Percentiles rank a stretch among this genome's conserved stretches.
phyloP scores from a whole-genome alignment of 2,329 filamentous ascomycete species.

The Chrysoporthe austroafricana region DNA sequence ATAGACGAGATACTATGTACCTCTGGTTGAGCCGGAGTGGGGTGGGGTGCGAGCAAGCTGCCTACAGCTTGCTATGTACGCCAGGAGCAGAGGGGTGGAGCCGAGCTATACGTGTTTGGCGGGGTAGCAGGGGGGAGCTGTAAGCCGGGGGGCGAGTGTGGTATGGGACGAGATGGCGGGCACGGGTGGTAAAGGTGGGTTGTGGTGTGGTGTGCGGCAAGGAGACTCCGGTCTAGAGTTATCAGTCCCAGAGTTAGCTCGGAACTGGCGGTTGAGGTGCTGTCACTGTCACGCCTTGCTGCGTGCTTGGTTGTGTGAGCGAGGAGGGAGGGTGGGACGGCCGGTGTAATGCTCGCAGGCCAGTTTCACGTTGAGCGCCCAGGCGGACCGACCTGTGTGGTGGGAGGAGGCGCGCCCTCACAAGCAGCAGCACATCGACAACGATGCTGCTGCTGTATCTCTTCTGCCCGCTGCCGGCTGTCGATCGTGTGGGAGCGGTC shows the following conservation, averaged over 20 bases:
- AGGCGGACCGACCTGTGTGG: not conserved
- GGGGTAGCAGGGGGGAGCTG: constrained; percentile 14
- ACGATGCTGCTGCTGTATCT: no score
- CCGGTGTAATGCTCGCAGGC: constrained; percentile 9
- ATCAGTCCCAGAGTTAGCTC: not conserved
- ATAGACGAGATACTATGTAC: constrained; percentile 1
- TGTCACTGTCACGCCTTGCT: not conserved
- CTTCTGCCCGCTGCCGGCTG: no score
- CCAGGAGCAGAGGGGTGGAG: not conserved
- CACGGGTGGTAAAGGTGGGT: not conserved
- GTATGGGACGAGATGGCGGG: constrained; percentile 1
- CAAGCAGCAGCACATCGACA: no score
- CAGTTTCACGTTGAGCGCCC: no score
- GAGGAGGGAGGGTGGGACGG: not conserved
- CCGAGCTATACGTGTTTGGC: constrained; percentile 12
- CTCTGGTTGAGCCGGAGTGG: not conserved
- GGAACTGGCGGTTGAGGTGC: constrained; percentile 1
- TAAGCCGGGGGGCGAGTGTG: not conserved
- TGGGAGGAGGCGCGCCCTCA: not conserved
- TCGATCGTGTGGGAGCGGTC: no score
- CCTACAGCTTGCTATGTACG: not conserved
- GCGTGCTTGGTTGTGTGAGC: not conserved
- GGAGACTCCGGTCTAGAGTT: constrained; percentile 1
- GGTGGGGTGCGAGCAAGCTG: not conserved
- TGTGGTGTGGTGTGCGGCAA: constrained; percentile 11